These are phyloP conservation scores for Chlamydomonas incerta DNA, from an alignment of 139 green algal genomes.

Conservation along the genomic window DNA sequence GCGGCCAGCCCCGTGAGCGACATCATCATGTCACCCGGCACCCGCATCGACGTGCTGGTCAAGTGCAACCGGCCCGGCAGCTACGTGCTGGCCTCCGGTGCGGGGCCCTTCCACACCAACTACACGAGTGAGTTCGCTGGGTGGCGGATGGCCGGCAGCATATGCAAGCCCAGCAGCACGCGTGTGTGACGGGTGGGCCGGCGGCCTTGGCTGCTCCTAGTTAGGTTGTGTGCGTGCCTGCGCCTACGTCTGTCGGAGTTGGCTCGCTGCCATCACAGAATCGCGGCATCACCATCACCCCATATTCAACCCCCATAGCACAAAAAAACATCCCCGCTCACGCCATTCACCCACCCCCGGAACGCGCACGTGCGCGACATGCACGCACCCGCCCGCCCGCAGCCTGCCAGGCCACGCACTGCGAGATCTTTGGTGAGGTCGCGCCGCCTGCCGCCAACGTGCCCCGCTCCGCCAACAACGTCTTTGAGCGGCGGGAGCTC, in stretches of 20 bases:
- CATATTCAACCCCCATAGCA: too few species aligned
- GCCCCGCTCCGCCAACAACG: slow-evolving; percentile 3
- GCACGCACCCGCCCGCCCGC: neutral
- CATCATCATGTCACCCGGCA: neutral
- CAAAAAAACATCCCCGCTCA: too few species aligned
- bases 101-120: slow-evolving; percentile 36
- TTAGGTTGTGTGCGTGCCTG: too few species aligned
- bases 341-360: neutral
- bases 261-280: too few species aligned
- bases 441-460: neutral
- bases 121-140: neutral
- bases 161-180: too few species aligned
- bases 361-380: neutral
- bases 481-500: neutral
- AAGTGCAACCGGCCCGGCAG: slow-evolving; percentile 5
- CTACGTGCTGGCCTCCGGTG: slow-evolving; percentile 15
- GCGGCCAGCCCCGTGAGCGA: neutral
- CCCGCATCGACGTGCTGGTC: slow-evolving; percentile 25
- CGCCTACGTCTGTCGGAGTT: too few species aligned
- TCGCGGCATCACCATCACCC: too few species aligned
- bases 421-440: slow-evolving; percentile 22
- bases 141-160: too few species aligned
- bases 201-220: too few species aligned
- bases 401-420: slow-evolving; percentile 35
- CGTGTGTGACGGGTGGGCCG: too few species aligned